Evolutionary conservation across 108 stramenopile genomes (phyloP).

Genomic region (Cyclotella distinguenda): DNA sequence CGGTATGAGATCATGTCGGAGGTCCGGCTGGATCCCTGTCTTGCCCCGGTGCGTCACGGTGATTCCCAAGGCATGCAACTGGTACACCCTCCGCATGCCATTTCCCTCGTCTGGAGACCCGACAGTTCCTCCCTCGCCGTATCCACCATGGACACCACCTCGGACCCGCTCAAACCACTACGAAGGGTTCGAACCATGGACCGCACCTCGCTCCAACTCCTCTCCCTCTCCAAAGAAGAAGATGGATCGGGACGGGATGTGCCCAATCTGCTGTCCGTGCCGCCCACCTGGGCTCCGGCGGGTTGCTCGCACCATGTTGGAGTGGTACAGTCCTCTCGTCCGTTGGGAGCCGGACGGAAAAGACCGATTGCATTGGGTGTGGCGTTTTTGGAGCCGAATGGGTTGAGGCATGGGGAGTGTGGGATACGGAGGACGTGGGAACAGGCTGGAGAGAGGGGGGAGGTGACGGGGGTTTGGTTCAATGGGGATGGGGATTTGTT

Average conservation of each 20-base stretch:
- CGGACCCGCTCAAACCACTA: slow-evolving; percentile 25
- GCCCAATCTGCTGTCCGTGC: slow-evolving; percentile 54
- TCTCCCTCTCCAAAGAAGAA: slow-evolving; percentile 73
- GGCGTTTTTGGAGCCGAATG: slow-evolving; percentile 90
- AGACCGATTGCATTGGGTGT: slow-evolving; percentile 61
- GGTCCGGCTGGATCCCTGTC: slow-evolving; percentile 54
- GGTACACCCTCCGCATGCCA: slow-evolving; percentile 24
- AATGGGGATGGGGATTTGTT: slow-evolving; percentile 76
- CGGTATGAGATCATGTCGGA: slow-evolving; percentile 83
- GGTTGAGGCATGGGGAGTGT: slow-evolving; percentile 82
- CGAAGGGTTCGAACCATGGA: slow-evolving; percentile 73
- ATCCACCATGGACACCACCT: slow-evolving; percentile 60
- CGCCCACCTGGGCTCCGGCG: slow-evolving; percentile 72
- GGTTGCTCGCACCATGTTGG: slow-evolving; percentile 81
- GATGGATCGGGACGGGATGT: slow-evolving; percentile 82
- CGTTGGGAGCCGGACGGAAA: slow-evolving; percentile 46
- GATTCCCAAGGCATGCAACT: not conserved
- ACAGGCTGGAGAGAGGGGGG: slow-evolving; percentile 46
- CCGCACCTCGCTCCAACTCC: slow-evolving; percentile 57
- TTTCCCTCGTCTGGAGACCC: slow-evolving; percentile 75
- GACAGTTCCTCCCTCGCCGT: slow-evolving; percentile 74
- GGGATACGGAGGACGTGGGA: slow-evolving; percentile 43
- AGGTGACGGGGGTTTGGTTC: slow-evolving; percentile 59
- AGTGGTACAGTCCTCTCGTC: slow-evolving; percentile 54
- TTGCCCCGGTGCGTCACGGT: slow-evolving; percentile 21